These are phyloP conservation scores for Globisporangium emineosum DNA, from an alignment of 352 stramenopile genomes.

Conservation along the genomic window DNA sequence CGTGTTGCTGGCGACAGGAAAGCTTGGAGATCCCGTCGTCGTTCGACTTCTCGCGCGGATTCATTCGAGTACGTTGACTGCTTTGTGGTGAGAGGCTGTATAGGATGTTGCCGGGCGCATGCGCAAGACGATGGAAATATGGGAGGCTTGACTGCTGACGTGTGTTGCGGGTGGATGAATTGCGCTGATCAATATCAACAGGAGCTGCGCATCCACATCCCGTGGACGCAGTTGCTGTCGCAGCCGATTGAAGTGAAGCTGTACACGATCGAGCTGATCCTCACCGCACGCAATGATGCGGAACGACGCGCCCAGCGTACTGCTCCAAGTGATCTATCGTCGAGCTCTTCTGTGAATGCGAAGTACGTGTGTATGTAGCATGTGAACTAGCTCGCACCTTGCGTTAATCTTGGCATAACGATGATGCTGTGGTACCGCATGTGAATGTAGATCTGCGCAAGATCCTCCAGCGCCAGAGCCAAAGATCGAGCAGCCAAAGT, in stretches of 20 bases:
- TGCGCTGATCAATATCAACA: conserved; percentile 11
- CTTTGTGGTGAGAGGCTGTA: background rate
- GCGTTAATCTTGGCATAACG: background rate
- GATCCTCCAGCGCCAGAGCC: conserved; percentile 15
- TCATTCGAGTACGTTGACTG: conserved; percentile 59
- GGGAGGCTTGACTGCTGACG: background rate
- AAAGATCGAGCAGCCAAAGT: conserved; percentile 78
- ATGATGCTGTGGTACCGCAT: background rate
- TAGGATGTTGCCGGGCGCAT: background rate
- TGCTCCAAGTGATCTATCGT: conserved; percentile 8
- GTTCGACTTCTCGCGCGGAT: conserved; percentile 84
- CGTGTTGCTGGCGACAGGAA: conserved; percentile 34
- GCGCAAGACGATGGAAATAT: background rate
- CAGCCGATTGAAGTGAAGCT: conserved; percentile 87
- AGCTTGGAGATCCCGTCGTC: conserved; percentile 83
- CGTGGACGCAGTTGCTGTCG: conserved; percentile 84
- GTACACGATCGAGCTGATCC: conserved; percentile 87
- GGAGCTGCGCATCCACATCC: conserved; percentile 87
- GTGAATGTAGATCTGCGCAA: conserved; percentile 8
- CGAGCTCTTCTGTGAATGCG: background rate
- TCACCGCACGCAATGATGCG: conserved; percentile 49
- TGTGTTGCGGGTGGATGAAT: background rate
- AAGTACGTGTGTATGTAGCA: background rate
- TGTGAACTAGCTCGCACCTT: background rate
- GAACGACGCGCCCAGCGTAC: conserved; percentile 20